These are phyloP conservation scores for Eucalyptus sp. DNA, from an alignment of 345 rosid genomes.

Conservation along the genomic window DNA sequence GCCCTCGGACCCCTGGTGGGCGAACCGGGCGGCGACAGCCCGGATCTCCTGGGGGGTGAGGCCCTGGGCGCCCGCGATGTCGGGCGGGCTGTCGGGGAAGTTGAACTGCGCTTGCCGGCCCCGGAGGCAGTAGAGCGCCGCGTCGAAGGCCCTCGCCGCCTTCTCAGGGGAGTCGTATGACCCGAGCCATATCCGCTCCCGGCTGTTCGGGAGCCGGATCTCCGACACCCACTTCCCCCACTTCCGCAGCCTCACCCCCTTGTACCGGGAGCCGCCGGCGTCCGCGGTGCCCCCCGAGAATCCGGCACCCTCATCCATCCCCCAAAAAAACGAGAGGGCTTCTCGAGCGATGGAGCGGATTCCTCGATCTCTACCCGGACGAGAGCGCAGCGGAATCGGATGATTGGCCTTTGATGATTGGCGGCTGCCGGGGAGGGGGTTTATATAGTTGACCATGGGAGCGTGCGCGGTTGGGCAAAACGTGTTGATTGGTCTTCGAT, in stretches of 20 bases:
- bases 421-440: neutral
- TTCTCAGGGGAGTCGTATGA: conserved; percentile 63
- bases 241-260: conserved; percentile 77
- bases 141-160: conserved; percentile 95
- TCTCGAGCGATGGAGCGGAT: neutral
- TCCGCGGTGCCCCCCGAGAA: neutral
- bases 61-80: conserved; percentile 23
- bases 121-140: conserved; percentile 55
- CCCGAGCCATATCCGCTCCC: conserved; percentile 89
- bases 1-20: conserved; percentile 6
- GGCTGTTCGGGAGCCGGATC: conserved; percentile 81
- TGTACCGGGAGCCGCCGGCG: conserved; percentile 26
- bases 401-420: neutral
- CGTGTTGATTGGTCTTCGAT: neutral
- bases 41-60: conserved; percentile 46
- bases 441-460: neutral
- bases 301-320: neutral
- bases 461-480: neutral
- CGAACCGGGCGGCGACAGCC: conserved; percentile 41
- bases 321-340: neutral
- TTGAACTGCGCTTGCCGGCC: conserved; percentile 42
- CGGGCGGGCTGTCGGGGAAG: conserved; percentile 51
- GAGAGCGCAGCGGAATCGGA: neutral
- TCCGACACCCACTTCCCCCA: conserved; percentile 99
- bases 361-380: neutral